phyloP scores from a whole-genome alignment of 495 filamentous ascomycete species.

The Lindgomyces ingoldianus region DNA sequence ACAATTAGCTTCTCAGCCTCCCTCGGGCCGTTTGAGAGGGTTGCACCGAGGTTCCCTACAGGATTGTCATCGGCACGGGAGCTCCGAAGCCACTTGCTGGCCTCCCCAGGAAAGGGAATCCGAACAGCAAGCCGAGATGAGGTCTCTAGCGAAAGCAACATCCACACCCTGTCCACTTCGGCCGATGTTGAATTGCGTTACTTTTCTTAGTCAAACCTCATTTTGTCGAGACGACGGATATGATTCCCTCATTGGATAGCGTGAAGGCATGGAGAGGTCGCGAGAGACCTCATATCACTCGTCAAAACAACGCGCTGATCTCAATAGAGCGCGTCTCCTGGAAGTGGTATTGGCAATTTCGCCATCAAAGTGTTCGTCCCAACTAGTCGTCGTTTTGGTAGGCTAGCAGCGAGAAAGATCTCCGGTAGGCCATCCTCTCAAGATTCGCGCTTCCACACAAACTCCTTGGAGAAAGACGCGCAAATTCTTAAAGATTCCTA shows the following conservation, averaged over 20 bases:
- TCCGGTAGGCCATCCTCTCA: not conserved
- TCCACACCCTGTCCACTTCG: not conserved
- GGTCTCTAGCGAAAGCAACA: constrained; percentile 26
- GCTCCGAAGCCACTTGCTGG: not conserved
- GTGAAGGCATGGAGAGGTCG: not conserved
- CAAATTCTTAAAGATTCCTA: no score
- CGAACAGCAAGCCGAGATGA: constrained; percentile 19
- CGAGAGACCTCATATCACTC: not conserved
- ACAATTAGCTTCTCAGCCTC: not conserved
- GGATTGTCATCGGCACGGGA: not conserved
- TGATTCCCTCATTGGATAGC: not conserved
- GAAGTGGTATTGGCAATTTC: not conserved
- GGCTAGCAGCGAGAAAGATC: not conserved
- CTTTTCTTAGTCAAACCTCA: not conserved
- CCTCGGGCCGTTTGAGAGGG: constrained; percentile 3
- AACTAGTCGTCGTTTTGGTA: not conserved
- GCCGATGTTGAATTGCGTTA: not conserved
- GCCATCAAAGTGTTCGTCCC: not conserved
- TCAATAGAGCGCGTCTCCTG: not conserved
- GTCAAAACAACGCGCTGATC: not conserved
- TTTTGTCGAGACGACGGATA: not conserved
- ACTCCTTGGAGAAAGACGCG: no score
- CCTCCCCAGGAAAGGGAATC: not conserved
- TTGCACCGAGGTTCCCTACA: not conserved
- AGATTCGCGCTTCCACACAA: not conserved